Conservation (phyloP, 345 rosid genomes). For the Ceriops decandra region DNA sequence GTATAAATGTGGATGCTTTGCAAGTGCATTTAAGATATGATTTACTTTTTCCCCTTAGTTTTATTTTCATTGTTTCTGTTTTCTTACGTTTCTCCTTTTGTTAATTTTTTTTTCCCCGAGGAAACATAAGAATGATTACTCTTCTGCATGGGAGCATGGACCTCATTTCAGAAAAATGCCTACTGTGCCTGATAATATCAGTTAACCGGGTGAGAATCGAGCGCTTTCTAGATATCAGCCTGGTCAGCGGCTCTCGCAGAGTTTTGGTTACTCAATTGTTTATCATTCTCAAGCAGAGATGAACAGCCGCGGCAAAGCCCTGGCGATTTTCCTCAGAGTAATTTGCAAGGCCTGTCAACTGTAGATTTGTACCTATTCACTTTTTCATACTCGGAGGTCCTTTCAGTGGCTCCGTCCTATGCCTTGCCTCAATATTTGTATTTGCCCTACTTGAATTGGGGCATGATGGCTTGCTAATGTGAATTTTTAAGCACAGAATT, state of each 20-base stretch:
- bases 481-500: not conserved
- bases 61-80: not conserved
- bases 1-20: too few relatives aligned
- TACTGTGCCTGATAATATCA: constrained; percentile 12
- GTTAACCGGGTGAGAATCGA: constrained; percentile 24
- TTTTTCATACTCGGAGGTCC: constrained; percentile 27
- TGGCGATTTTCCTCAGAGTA: constrained; percentile 12
- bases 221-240: constrained; percentile 26
- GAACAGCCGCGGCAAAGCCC: constrained; percentile 24
- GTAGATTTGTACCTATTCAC: constrained; percentile 17
- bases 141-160: constrained; percentile 25
- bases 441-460: constrained; percentile 14
- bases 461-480: constrained; percentile 1
- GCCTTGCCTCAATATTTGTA: constrained; percentile 23
- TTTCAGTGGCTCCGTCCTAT: constrained; percentile 6
- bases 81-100: not conserved
- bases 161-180: constrained; percentile 23
- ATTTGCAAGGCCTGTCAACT: constrained; percentile 11
- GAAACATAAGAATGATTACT: constrained; percentile 24
- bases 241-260: constrained; percentile 24
- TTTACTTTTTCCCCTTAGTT: too few relatives aligned
- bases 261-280: constrained; percentile 12
- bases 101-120: not conserved
- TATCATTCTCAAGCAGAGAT: constrained; percentile 21
- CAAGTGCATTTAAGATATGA: too few relatives aligned